A percentile compares a stretch with the other conserved stretches of the same genome.
phyloP scores from a whole-genome alignment of 2,329 filamentous ascomycete genomes.

The Fusarium sororula region DNA sequence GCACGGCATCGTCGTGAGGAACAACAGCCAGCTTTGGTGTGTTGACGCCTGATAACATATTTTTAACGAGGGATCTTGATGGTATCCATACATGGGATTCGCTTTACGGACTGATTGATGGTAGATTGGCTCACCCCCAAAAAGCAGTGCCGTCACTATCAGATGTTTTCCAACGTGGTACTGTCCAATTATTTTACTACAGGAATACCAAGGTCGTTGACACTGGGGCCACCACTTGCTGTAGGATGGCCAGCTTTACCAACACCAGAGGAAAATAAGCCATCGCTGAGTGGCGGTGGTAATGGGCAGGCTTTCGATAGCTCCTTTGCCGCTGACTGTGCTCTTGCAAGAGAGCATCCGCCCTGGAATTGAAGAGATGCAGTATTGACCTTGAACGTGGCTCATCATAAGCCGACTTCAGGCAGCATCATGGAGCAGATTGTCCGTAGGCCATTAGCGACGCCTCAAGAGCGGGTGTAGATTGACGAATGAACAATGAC shows the following conservation, averaged over 20 bases:
- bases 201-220: neutral
- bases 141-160: neutral
- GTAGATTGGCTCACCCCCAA: neutral
- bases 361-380: too few relatives aligned
- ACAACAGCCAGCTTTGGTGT: neutral
- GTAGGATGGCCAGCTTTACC: neutral
- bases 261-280: too few relatives aligned
- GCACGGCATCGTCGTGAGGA: neutral
- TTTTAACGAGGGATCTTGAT: neutral
- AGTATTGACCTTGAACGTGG: neutral
- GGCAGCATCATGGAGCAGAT: neutral
- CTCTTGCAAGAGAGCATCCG: too few relatives aligned
- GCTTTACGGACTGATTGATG: neutral
- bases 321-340: neutral
- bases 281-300: accelerated
- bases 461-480: neutral
- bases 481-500: neutral
- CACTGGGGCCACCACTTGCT: too few relatives aligned
- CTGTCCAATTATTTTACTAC: neutral
- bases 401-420: neutral
- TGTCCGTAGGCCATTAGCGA: neutral
- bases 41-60: too few relatives aligned
- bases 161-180: too few relatives aligned
- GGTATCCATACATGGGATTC: too few relatives aligned
- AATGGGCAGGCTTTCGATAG: accelerated